Evolutionary conservation across 73 alveolate genomes (phyloP), one percentile per base, ranked within the genome.

Genomic region (Tetrahymena thermophila): DNA sequence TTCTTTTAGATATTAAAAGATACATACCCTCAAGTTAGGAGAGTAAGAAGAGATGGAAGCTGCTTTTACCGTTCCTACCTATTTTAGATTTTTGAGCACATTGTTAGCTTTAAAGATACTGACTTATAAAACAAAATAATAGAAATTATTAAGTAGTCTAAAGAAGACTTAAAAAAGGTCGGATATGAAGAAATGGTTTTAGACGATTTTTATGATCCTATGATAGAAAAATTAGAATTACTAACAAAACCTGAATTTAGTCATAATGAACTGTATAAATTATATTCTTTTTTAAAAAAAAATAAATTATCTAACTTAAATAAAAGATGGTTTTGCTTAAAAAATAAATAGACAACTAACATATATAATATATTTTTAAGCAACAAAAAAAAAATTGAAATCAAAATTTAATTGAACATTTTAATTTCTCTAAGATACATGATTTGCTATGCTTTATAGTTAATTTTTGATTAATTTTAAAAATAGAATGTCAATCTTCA

Each of bases 1-100:
- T 43, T 85, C 35, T 17, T 43, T 34, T 94, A 94, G 97, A 56
- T 85, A 40, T 44, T 96, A 37, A 44, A 85, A 34, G n/a, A 50
- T 34, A 35, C 38, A 6, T 96, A 55, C 35, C 97, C 98, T 34
- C 58, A 25, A 25, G 85, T 97, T 35, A 93, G 99, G 43, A 85
- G 98, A 95, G 96, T 98, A 23, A 94, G 99, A 34, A 96, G 99
- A 38, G 99, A 98, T 85, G 99, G 99, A 11, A 98, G 98, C 94
- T 98, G 99, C 94, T 98, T 98, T 94, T 98, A 98, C 94, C 57
- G 99, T 93, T 97, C 99, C 35, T 95, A 97, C 84, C 94, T 97
- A 13, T 98, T 98, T 96, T 93, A 97, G 94, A 94, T 97, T 28
- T 96, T 97, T 42, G 99, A 98, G 94, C 97, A 97, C 44, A 94